Evolutionary conservation across 2,329 filamentous ascomycete species (phyloP).

Genomic region (Periconia sp.): DNA sequence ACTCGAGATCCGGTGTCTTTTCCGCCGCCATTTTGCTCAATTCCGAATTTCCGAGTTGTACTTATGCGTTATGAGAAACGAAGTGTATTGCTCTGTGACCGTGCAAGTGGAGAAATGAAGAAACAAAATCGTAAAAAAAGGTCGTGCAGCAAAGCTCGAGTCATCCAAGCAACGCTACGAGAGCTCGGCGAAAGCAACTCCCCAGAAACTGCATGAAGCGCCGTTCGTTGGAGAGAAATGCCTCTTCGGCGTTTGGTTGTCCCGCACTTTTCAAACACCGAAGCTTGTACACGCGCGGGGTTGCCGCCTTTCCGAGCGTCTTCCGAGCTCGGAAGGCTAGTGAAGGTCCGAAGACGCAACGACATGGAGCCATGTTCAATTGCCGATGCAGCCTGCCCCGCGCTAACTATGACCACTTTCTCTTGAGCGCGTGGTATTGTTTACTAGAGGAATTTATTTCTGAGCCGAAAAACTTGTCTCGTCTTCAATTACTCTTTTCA

Average conservation of each 20-base stretch:
- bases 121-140: neutral
- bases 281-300: constrained; percentile 22
- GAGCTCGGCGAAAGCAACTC: constrained; percentile 31
- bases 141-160: constrained; percentile 13
- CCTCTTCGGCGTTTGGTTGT: constrained; percentile 38
- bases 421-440: neutral
- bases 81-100: too few species aligned
- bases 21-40: constrained; percentile 30
- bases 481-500: too few species aligned
- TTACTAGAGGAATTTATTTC: too few species aligned
- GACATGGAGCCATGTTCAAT: constrained; percentile 5
- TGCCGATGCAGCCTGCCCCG: constrained; percentile 13
- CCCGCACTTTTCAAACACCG: constrained; percentile 36
- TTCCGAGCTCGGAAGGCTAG: constrained; percentile 26
- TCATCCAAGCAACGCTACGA: too few species aligned
- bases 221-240: constrained; percentile 32
- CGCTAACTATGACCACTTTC: constrained; percentile 4
- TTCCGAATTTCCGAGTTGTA: too few species aligned
- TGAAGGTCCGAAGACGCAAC: too few species aligned
- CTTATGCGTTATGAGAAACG: too few species aligned
- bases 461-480: neutral
- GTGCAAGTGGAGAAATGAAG: too few species aligned
- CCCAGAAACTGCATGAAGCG: constrained; percentile 14
- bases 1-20: constrained; percentile 25
- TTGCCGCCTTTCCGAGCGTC: constrained; percentile 30